Evolutionary conservation across 2,329 filamentous ascomycete genomes (phyloP).

Genomic region (Neocucurbitaria cava): DNA sequence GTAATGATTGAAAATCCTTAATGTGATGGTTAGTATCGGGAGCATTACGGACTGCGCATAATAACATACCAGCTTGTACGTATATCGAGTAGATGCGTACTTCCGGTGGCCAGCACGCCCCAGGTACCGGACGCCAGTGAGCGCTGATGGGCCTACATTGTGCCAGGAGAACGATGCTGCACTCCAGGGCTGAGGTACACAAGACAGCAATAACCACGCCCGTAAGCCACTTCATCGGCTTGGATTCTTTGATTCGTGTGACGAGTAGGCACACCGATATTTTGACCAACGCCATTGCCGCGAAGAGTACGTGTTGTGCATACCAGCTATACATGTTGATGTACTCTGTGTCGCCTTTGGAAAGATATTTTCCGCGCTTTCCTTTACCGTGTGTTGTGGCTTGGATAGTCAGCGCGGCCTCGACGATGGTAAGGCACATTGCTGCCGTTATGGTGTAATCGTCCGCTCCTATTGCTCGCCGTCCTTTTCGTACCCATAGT

Average conservation of each 20-base stretch:
- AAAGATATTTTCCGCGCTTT: slow-evolving; percentile 3
- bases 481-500: slow-evolving; percentile 2
- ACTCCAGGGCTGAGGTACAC: not conserved
- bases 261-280: slow-evolving; percentile 8
- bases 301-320: slow-evolving; percentile 6
- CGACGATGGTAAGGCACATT: slow-evolving; percentile 3
- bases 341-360: not conserved
- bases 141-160: slow-evolving; percentile 7
- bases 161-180: slow-evolving; percentile 5
- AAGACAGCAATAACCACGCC: not conserved
- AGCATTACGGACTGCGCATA: not conserved
- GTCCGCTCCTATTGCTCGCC: slow-evolving; percentile 5
- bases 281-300: slow-evolving; percentile 7
- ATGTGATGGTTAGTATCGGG: not conserved
- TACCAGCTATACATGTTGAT: slow-evolving; percentile 9
- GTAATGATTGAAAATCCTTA: not conserved
- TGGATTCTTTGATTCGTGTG: slow-evolving; percentile 3
- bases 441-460: slow-evolving; percentile 5
- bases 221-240: slow-evolving; percentile 1
- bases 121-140: not conserved
- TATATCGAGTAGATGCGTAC: slow-evolving; percentile 10
- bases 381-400: slow-evolving; percentile 4
- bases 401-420: slow-evolving; percentile 5
- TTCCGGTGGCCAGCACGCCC: slow-evolving; percentile 5
- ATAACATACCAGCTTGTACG: slow-evolving; percentile 8